Base-by-base conservation (phyloP, 1,139 yeast genomes). In the Protomyces macrosporus region DNA sequence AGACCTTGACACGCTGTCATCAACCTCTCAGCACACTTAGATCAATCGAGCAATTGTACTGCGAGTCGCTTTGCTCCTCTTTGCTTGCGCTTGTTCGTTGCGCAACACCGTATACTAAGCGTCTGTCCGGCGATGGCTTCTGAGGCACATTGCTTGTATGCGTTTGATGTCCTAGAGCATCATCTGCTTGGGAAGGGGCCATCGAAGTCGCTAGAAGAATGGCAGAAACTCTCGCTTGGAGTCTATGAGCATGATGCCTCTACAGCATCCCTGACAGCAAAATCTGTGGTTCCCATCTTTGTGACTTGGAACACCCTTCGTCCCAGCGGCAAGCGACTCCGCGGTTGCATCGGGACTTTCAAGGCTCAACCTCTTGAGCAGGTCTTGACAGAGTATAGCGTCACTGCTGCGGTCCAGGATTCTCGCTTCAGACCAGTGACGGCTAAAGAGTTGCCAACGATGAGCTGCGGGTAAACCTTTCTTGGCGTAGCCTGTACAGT, bases 341-440 rank as follows among this genome's bases (percentile, higher is more conserved):
- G 98, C 61, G 98, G 98, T 0, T 93, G 98, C 72, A 93, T 93
- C 65, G 98, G 98, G 0, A 91, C 97, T 0, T 91, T 93, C 72
- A 74, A 76, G 14, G 71, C 77, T 1, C 73, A 75, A 59, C 76
- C 78, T 0, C 71, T 88, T 7, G 84, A 80, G 35, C 65, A 72
- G 0, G 97, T 95, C 0, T 81, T 90, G 1, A 72, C 76, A 34
- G 78, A 80, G 56, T 93, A 86, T 71, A 79, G 97, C 0, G 64
- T 86, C 36, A 79, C 82, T 34, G 85, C 96, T 0, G 90, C 95
- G 0, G 75, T 90, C 4, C 82, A 88, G 63, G 98, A 93, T 71
- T 75, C 85, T 1, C 76, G 99, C 63, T 93, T 93, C 72, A 71
- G 79, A 0, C 91, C 96, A 0, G 85, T 93, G n/a, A 55, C 71